Evolutionary conservation across 257 asterid species (phyloP).

Genomic region (Solanum pennellii): DNA sequence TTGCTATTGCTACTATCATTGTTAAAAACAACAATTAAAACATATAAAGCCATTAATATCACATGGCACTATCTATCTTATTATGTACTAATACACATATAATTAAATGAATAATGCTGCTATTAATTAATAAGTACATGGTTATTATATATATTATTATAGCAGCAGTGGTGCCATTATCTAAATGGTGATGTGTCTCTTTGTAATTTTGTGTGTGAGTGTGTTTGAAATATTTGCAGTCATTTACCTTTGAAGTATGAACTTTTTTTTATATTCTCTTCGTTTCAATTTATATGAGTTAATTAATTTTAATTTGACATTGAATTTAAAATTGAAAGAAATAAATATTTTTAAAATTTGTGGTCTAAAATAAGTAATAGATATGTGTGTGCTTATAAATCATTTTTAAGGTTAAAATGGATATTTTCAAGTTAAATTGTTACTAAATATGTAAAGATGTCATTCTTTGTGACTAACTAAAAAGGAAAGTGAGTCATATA

Average conservation of each 20-base stretch:
- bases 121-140: neutral
- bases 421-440: neutral
- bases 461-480: no score
- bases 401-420: neutral
- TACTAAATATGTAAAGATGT: no score
- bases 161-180: neutral
- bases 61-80: neutral
- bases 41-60: neutral
- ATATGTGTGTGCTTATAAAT: no score
- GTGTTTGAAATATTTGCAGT: neutral
- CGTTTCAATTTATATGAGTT: neutral
- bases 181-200: neutral
- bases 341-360: accelerated
- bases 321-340: no score
- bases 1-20: neutral
- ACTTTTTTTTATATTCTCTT: neutral
- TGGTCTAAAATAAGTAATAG: no score
- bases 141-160: neutral
- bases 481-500: no score
- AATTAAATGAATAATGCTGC: neutral
- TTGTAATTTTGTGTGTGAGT: neutral
- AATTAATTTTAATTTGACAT: no score
- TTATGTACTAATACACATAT: neutral
- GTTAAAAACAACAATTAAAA: neutral
- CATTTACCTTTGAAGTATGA: neutral